Base-by-base conservation (phyloP, 2,329 filamentous ascomycete genomes). In the Penicillium concentricum region DNA sequence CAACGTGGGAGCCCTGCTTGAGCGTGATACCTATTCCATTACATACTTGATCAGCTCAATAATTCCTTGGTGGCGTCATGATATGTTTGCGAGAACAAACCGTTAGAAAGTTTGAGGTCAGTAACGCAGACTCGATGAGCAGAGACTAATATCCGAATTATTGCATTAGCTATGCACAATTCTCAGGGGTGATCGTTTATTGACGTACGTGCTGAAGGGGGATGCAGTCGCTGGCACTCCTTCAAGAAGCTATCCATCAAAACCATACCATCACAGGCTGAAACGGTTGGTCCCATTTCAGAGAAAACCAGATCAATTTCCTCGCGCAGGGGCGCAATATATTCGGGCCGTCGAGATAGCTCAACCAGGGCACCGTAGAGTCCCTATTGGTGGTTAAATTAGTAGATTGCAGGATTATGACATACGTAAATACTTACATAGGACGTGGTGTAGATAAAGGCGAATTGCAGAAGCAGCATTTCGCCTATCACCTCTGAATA, bases 361-460 rank as follows among this genome's bases (percentile, higher is more conserved):
- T 64, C 60, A 39, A 47, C 47, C 13, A 66, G 34, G 7, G 61
- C 63, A 4, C 56, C 57, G 34, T 65, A 66, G 5, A 66, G 52
- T n/a, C 35, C 63, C 62, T 66, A 30, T 44, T 47, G 43, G 48
- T 35, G 20, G 4, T 15, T 42, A 1, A 45, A 32, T 32, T 13
- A 30, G 35, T 12, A 38, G 4, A n/a, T 18, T 18, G 28, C 41
- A 28, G 44, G 28, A 32, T 9, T 28, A 7, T 26, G 24, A 35
- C 15, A 47, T 47, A 20, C 30, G 20, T n/a, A 7, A 12, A 16
- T 2, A 54, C 58, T 16, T 44, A 64, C 63, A 48, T 66, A 66
- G 24, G 60, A 56, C 6, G 63, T 64, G 5, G 63, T 66, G 20
- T 66, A 66, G 48, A 66, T 61, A 26, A 66, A 66, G 18, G 63